Evolutionary conservation across 2,329 filamentous ascomycete species (phyloP), one percentile per base, ranked within the genome.

Genomic region (Penicillium expansum): DNA sequence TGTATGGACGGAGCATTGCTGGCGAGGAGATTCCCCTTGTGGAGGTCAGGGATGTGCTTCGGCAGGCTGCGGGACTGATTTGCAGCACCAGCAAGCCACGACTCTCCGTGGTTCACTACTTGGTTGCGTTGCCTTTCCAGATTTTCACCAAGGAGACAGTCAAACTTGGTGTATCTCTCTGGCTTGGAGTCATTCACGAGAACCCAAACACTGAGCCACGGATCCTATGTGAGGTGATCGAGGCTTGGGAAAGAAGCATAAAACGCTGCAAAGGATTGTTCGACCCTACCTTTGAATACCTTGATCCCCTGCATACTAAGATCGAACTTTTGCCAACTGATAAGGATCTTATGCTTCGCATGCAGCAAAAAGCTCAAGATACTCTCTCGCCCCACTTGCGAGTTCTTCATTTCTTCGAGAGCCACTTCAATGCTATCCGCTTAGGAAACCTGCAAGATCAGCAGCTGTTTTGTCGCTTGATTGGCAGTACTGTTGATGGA

Each of bases 111-210:
- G 86, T 91, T 13, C 90, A 93, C 68, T 89, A 95, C 68, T 82
- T 99, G 16, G 93, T 99, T 60, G 88, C 86, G 64, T 94, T 99
- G 59, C 95, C 94, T 0, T 99, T 99, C 74, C 84, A 86, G 39
- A 85, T 96, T 45, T 97, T 99, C 72, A 95, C 89, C 5, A 96
- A 96, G 72, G 90, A 96, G 68, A 94, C 92, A 2, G 94, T 99
- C 71, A 96, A 96, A 71, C 85, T 97, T 49, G 95, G 94, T 6
- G 89, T 97, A 35, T 97, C 94, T 4, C 79, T 99, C 7, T 99
- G 94, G 94, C 86, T 97, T 59, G 94, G 94, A 27, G 90, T 97
- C 14, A 95, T 97, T 68, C 94, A 97, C 67, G 94, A 99, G 72
- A 97, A 96, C 68, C 90, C 92, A 3, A 84, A 85, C 55, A 87